Evolutionary conservation across 2,329 filamentous ascomycete genomes (phyloP).

Genomic region (Talaromyces funiculosus): DNA sequence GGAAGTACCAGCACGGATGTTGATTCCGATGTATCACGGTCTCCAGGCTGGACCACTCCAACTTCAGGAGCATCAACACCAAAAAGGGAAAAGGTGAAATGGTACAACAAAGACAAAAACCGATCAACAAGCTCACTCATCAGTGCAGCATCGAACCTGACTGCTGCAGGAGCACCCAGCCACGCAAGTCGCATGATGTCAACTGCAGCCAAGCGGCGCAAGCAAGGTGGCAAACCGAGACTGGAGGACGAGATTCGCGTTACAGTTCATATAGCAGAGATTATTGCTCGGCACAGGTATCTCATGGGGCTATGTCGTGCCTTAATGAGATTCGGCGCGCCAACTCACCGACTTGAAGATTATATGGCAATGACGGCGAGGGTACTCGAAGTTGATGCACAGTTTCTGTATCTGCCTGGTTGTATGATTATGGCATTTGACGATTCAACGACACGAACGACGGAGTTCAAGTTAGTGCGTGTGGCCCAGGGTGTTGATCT

Average conservation of each 20-base stretch:
- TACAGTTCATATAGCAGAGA: conserved; percentile 59
- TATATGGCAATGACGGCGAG: conserved; percentile 84
- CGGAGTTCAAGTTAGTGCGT: conserved; percentile 39
- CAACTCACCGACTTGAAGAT: conserved; percentile 81
- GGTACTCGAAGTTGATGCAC: conserved; percentile 77
- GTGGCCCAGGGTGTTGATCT: conserved; percentile 38
- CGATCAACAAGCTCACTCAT: conserved; percentile 35
- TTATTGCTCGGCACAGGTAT: conserved; percentile 73
- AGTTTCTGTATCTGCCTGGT: conserved; percentile 81
- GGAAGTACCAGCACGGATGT: conserved; percentile 20
- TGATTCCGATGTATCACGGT: conserved; percentile 22
- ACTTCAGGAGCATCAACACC: conserved; percentile 29
- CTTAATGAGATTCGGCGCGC: conserved; percentile 83
- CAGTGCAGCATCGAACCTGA: conserved; percentile 34
- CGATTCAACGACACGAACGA: conserved; percentile 38
- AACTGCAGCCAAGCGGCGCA: conserved; percentile 19
- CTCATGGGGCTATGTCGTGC: conserved; percentile 77
- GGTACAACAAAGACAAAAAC: conserved; percentile 37
- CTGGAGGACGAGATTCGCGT: conserved; percentile 49
- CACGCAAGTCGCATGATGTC: conserved; percentile 21
- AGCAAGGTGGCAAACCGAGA: conserved; percentile 20
- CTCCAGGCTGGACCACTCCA: conserved; percentile 18
- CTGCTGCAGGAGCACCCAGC: conserved; percentile 27
- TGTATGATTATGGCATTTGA: conserved; percentile 91
- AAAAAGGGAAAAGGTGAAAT: conserved; percentile 36